These are phyloP conservation scores for Epichloe uncinata DNA, from an alignment of 2,329 filamentous ascomycete genomes.

Conservation along the genomic window DNA sequence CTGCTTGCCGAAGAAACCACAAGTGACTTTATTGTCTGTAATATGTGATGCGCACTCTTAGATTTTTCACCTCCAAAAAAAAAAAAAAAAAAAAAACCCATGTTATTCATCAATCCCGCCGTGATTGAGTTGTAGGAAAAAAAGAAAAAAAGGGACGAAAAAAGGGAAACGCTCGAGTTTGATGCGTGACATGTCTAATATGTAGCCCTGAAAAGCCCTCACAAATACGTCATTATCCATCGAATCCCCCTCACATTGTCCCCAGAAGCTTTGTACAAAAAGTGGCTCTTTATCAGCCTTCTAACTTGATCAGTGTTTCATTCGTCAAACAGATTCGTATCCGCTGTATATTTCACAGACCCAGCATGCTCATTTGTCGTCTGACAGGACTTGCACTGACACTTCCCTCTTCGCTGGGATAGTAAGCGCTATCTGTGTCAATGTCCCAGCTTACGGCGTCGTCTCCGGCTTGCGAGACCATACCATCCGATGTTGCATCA, in stretches of 20 bases:
- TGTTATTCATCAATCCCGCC: not conserved
- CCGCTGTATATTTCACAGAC: conserved; percentile 17
- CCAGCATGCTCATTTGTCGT: conserved; percentile 61
- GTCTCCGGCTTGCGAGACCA: conserved; percentile 33
- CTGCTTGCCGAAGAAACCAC: too few relatives aligned
- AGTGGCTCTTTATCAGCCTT: too few relatives aligned
- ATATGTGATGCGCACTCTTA: too few relatives aligned
- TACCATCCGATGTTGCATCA: conserved; percentile 20
- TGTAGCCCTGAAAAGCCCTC: not conserved
- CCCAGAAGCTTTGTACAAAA: too few relatives aligned
- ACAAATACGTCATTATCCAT: too few relatives aligned
- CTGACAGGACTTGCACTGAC: conserved; percentile 53
- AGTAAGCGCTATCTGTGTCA: conserved; percentile 68
- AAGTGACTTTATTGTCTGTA: too few relatives aligned
- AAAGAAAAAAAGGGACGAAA: not conserved
- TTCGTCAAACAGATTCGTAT: not conserved
- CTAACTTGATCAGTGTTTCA: not conserved
- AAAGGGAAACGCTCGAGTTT: not conserved
- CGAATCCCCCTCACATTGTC: too few relatives aligned
- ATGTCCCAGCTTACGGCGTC: conserved; percentile 73
- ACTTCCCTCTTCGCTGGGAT: conserved; percentile 61
- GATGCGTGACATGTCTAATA: not conserved
- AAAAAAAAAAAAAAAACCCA: not conserved
- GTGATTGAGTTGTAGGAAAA: not conserved
- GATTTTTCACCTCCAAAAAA: too few relatives aligned